These are phyloP conservation scores for Colletotrichum simmondsii DNA, from an alignment of 2,329 filamentous ascomycete species.

Conservation along the genomic window DNA sequence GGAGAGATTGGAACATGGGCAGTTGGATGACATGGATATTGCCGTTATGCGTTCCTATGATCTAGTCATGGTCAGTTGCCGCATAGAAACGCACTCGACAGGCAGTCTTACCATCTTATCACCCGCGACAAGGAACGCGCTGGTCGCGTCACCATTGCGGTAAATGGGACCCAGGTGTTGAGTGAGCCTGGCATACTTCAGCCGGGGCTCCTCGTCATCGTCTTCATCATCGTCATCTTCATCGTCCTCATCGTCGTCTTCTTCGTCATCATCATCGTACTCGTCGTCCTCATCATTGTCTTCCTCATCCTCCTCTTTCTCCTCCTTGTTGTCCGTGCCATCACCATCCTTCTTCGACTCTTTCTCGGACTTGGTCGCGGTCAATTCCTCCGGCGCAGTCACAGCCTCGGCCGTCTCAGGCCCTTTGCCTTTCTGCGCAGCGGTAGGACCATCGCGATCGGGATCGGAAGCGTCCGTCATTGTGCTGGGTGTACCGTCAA, in stretches of 20 bases:
- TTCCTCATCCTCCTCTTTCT: constrained; percentile 33
- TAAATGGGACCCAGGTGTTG: constrained; percentile 84
- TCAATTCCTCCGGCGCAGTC: neutral
- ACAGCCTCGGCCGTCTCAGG: neutral
- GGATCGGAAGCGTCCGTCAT: constrained; percentile 51
- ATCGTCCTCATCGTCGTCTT: constrained; percentile 64
- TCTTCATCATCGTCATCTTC: constrained; percentile 81
- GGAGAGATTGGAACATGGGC: constrained; percentile 82
- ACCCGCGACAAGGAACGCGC: constrained; percentile 87
- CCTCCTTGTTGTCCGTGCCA: constrained; percentile 32
- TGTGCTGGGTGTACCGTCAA: constrained; percentile 41
- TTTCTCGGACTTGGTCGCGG: constrained; percentile 31
- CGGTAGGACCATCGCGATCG: constrained; percentile 15
- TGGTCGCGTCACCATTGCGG: constrained; percentile 94
- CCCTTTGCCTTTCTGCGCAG: constrained; percentile 31
- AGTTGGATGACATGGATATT: constrained; percentile 92
- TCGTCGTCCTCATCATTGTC: constrained; percentile 40
- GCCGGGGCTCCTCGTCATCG: constrained; percentile 90
- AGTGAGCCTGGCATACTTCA: constrained; percentile 93
- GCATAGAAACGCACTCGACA: neutral
- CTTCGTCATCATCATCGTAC: constrained; percentile 54
- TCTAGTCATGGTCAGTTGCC: constrained; percentile 60
- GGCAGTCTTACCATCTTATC: constrained; percentile 86
- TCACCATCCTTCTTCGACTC: constrained; percentile 38
- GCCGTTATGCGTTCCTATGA: constrained; percentile 94